These are phyloP conservation scores for Fusarium miscanthi DNA, from an alignment of 2,329 filamentous ascomycete genomes.

Conservation along the genomic window DNA sequence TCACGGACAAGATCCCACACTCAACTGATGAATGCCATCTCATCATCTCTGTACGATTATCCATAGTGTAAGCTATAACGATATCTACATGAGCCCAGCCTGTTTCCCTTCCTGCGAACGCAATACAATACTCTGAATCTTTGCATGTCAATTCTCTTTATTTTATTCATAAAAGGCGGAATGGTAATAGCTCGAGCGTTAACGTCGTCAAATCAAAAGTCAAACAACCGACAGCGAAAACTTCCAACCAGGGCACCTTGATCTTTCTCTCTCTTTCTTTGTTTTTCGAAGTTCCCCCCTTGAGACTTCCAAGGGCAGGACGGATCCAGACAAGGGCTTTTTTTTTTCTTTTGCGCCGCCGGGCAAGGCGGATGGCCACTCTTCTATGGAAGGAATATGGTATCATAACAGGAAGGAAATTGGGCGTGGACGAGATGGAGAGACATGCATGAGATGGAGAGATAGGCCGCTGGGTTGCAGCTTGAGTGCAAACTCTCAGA, in stretches of 20 bases:
- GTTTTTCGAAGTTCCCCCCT: conserved; percentile 1
- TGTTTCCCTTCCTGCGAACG: not conserved
- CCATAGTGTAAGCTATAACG: conserved; percentile 21
- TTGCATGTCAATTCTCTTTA: conserved; percentile 29
- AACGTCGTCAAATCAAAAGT: conserved; percentile 1
- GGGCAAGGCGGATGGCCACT: conserved; percentile 30
- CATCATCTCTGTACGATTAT: conserved; percentile 5
- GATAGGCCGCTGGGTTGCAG: not conserved
- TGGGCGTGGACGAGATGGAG: conserved; percentile 27
- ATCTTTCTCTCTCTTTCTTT: conserved; percentile 8
- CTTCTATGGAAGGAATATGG: conserved; percentile 47
- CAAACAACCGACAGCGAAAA: conserved; percentile 9
- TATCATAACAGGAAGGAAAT: conserved; percentile 49
- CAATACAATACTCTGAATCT: conserved; percentile 17
- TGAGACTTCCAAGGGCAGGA: conserved; percentile 11
- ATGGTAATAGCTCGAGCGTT: conserved; percentile 4
- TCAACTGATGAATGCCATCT: not conserved
- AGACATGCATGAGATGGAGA: not conserved
- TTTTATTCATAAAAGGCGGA: conserved; percentile 32
- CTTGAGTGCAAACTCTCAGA: conserved; percentile 52
- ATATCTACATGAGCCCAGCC: conserved; percentile 25
- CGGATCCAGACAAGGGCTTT: conserved; percentile 25
- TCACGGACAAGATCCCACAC: not conserved
- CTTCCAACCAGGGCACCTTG: conserved; percentile 23
- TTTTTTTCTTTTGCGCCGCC: conserved; percentile 17